Percentiles rank a stretch among this genome's conserved stretches.
Conservation (phyloP, 2,329 filamentous ascomycete species). For the Fusarium domesticum region DNA sequence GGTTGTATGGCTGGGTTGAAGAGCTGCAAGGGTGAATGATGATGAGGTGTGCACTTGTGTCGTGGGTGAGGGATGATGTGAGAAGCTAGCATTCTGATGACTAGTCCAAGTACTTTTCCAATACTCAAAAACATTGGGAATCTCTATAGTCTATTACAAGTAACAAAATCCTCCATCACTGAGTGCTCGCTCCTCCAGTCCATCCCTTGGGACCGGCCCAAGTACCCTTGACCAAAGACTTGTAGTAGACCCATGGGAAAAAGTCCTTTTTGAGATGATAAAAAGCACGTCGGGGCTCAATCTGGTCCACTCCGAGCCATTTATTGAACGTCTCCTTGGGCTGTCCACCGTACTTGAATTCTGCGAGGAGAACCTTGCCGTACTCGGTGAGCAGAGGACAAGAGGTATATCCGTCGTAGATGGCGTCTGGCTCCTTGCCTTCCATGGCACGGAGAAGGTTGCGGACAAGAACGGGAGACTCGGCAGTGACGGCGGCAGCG, state of each 20-base stretch:
- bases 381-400: slow-evolving; percentile 55
- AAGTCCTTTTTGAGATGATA: slow-evolving; percentile 65
- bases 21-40: too few species aligned
- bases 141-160: background rate
- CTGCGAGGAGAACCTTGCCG: slow-evolving; percentile 60
- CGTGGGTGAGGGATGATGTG: too few species aligned
- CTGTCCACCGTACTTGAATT: slow-evolving; percentile 62
- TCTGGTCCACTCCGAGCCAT: slow-evolving; percentile 56
- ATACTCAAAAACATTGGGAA: too few species aligned
- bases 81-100: too few species aligned
- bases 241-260: slow-evolving; percentile 64
- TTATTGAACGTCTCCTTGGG: slow-evolving; percentile 61
- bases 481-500: slow-evolving; percentile 49
- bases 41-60: too few species aligned
- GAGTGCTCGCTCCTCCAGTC: slow-evolving; percentile 9
- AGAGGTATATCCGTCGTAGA: slow-evolving; percentile 55
- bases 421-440: slow-evolving; percentile 42
- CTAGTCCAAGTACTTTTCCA: too few species aligned
- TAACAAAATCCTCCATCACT: background rate
- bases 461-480: slow-evolving; percentile 49
- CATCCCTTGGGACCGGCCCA: slow-evolving; percentile 61
- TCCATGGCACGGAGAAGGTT: slow-evolving; percentile 46
- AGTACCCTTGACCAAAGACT: slow-evolving; percentile 58
- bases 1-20: too few species aligned
- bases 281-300: slow-evolving; percentile 52